These are phyloP conservation scores for Phytopythium delawarense DNA, from an alignment of 352 stramenopile species.

Conservation along the genomic window DNA sequence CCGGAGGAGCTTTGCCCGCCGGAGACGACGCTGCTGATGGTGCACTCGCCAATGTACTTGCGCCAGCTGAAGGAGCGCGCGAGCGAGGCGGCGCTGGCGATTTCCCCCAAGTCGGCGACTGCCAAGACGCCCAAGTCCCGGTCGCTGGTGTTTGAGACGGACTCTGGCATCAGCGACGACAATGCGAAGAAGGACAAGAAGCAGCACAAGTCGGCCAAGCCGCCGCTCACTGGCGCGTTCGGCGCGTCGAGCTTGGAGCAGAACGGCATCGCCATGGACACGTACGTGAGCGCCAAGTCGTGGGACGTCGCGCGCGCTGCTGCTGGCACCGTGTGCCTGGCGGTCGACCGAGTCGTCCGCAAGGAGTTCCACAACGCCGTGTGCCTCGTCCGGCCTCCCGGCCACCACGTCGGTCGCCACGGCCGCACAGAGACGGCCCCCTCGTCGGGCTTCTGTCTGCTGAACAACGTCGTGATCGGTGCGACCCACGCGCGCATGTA, in stretches of 20 bases:
- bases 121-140: slow-evolving; percentile 28
- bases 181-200: slow-evolving; percentile 21
- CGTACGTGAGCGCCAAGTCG: slow-evolving; percentile 82
- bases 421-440: slow-evolving; percentile 63
- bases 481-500: slow-evolving; percentile 95
- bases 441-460: slow-evolving; percentile 95
- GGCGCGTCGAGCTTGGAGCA: slow-evolving; percentile 60
- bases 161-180: slow-evolving; percentile 55
- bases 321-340: slow-evolving; percentile 74
- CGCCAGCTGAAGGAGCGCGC: slow-evolving; percentile 65
- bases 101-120: slow-evolving; percentile 25
- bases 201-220: slow-evolving; percentile 34
- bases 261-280: slow-evolving; percentile 72
- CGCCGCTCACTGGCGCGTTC: slow-evolving; percentile 61
- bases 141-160: slow-evolving; percentile 76
- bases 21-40: slow-evolving; percentile 71
- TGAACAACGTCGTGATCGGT: slow-evolving; percentile 99
- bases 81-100: slow-evolving; percentile 41
- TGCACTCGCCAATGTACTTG: slow-evolving; percentile 83
- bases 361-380: slow-evolving; percentile 81
- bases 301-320: slow-evolving; percentile 80
- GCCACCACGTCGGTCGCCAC: slow-evolving; percentile 89
- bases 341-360: slow-evolving; percentile 73
- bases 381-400: slow-evolving; percentile 88
- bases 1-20: slow-evolving; percentile 69